Evolutionary conservation across 306 rosid species (phyloP).

Genomic region (Sophora flavescens): DNA sequence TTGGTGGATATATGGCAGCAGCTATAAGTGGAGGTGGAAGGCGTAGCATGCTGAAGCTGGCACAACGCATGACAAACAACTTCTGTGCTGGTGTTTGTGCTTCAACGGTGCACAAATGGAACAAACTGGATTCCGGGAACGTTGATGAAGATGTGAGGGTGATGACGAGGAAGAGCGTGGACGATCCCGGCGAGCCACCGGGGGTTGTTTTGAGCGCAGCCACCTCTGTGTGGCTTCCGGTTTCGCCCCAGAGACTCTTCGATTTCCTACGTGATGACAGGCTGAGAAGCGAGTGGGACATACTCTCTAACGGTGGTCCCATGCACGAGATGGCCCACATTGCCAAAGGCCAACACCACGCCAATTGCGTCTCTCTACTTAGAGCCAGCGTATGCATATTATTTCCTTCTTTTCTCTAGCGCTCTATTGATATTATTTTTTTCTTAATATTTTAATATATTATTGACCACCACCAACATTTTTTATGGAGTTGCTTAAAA

Average conservation of each 20-base stretch:
- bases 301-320: conserved; percentile 95
- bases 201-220: conserved; percentile 96
- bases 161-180: conserved; percentile 92
- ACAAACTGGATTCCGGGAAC: conserved; percentile 74
- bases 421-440: not conserved
- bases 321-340: conserved; percentile 99
- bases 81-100: conserved; percentile 98
- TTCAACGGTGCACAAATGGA: conserved; percentile 94
- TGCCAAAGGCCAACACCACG: conserved; percentile 89
- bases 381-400: conserved; percentile 67
- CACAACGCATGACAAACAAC: conserved; percentile 93
- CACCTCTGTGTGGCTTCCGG: conserved; percentile 91
- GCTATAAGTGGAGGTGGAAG: conserved; percentile 77
- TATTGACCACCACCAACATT: too few relatives aligned
- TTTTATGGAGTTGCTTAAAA: too few relatives aligned
- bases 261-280: conserved; percentile 87
- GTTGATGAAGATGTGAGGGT: conserved; percentile 91
- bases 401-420: not conserved
- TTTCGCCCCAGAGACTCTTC: conserved; percentile 69
- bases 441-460: too few relatives aligned
- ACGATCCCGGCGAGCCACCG: conserved; percentile 96
- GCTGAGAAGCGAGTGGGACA: conserved; percentile 95
- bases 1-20: not conserved
- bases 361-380: conserved; percentile 89
- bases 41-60: conserved; percentile 95